Percentiles rank a stretch among this genome's conserved stretches.
Conservation (phyloP, 345 rosid genomes). For the Eucalyptus cloeziana region DNA sequence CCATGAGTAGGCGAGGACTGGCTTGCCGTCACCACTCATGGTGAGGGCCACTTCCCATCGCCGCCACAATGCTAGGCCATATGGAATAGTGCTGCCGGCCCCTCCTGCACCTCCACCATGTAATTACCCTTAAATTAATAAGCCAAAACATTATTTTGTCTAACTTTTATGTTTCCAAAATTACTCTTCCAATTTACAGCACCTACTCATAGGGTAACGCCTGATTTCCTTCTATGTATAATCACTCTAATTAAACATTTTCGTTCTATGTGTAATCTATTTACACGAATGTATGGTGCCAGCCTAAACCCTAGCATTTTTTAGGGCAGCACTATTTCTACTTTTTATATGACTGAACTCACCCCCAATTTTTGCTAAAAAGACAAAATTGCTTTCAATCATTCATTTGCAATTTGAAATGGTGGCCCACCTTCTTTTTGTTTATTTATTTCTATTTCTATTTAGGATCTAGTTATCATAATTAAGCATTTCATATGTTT, state of each 20-base stretch:
- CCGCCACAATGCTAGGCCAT: not conserved
- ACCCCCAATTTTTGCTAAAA: not conserved
- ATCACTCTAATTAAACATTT: not conserved
- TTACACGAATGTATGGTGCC: rapidly evolving
- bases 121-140: not conserved
- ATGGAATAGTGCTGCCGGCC: not conserved
- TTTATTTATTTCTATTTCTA: not conserved
- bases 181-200: not conserved
- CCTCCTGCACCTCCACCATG: not conserved
- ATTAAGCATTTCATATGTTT: not conserved
- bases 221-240: not conserved
- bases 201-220: not conserved
- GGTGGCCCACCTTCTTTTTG: not conserved
- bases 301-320: not conserved
- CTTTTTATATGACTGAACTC: not conserved
- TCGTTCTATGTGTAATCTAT: not conserved
- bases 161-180: not conserved
- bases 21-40: not conserved
- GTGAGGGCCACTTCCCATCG: not conserved
- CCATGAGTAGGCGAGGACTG: not conserved
- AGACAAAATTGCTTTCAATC: not conserved
- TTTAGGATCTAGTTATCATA: not conserved
- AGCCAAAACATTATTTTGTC: not conserved
- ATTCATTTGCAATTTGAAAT: not conserved
- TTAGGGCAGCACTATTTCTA: not conserved